A percentile compares a stretch with the other conserved stretches of the same genome.
These are phyloP conservation scores for Russula sp. DNA, from an alignment of 768 basidiomycete species.

Conservation along the genomic window DNA sequence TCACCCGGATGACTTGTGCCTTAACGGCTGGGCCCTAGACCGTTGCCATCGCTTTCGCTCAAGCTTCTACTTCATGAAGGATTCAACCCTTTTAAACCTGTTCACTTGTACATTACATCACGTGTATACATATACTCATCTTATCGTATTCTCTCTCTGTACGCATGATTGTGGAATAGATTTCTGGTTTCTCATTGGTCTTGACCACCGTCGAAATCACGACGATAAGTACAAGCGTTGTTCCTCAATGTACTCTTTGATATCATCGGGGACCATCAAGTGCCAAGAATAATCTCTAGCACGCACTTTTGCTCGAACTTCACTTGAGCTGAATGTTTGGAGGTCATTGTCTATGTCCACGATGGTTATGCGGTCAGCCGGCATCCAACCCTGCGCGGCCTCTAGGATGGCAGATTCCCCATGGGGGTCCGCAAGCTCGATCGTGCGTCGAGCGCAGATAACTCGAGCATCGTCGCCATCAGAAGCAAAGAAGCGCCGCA, in stretches of 20 bases:
- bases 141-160: not conserved
- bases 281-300: constrained; percentile 38
- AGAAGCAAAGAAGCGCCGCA: constrained; percentile 54
- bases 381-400: constrained; percentile 45
- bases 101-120: not conserved
- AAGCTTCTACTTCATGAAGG: constrained; percentile 44
- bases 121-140: constrained; percentile 8
- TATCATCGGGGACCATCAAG: constrained; percentile 38
- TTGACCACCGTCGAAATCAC: not conserved
- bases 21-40: constrained; percentile 41
- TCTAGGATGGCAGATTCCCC: constrained; percentile 31
- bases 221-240: constrained; percentile 39
- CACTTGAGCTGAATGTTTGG: constrained; percentile 62
- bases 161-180: not conserved
- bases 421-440: constrained; percentile 20
- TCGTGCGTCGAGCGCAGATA: constrained; percentile 56
- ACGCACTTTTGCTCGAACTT: constrained; percentile 47
- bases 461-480: constrained; percentile 54
- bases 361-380: constrained; percentile 47
- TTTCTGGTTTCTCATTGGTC: not conserved
- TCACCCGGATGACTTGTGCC: constrained; percentile 19
- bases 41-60: constrained; percentile 84
- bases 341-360: constrained; percentile 55
- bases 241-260: constrained; percentile 48
- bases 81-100: not conserved